Percentiles rank a stretch among this genome's conserved stretches.
These are phyloP conservation scores for Rhizoctonia solani DNA, from an alignment of 1,284 basidiomycete genomes.

Conservation along the genomic window DNA sequence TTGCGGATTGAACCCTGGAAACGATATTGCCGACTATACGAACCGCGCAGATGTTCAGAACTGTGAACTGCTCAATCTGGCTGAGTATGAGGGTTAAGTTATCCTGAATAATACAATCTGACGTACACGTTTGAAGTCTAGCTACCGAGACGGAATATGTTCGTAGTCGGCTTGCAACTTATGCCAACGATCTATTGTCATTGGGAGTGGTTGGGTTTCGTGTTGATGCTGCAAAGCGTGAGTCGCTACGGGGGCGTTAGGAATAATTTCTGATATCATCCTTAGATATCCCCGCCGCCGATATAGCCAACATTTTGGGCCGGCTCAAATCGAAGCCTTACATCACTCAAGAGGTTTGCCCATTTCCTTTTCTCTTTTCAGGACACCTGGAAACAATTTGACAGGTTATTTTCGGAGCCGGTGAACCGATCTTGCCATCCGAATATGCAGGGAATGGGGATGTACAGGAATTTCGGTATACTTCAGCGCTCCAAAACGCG, in stretches of 20 bases:
- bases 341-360: conserved; percentile 37
- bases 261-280: not conserved
- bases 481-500: conserved; percentile 55
- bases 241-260: not conserved
- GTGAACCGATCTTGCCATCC: conserved; percentile 35
- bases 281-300: conserved; percentile 37
- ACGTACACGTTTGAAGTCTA: conserved; percentile 41
- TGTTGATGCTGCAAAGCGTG: conserved; percentile 69
- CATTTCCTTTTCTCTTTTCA: conserved; percentile 16
- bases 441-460: conserved; percentile 37
- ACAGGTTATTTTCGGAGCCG: conserved; percentile 37
- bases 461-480: conserved; percentile 58
- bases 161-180: conserved; percentile 56
- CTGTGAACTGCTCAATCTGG: conserved; percentile 49
- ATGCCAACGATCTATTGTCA: conserved; percentile 63
- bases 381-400: conserved; percentile 1
- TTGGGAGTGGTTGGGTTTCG: conserved; percentile 67
- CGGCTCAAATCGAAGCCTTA: conserved; percentile 30
- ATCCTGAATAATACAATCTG: not conserved
- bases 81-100: conserved; percentile 35
- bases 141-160: conserved; percentile 67
- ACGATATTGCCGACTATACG: conserved; percentile 43
- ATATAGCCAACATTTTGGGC: conserved; percentile 37
- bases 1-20: conserved; percentile 33
- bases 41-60: conserved; percentile 63